Evolutionary conservation across 2,329 filamentous ascomycete genomes (phyloP), one percentile per base, ranked within the genome.

Genomic region (Aspergillus sp.): DNA sequence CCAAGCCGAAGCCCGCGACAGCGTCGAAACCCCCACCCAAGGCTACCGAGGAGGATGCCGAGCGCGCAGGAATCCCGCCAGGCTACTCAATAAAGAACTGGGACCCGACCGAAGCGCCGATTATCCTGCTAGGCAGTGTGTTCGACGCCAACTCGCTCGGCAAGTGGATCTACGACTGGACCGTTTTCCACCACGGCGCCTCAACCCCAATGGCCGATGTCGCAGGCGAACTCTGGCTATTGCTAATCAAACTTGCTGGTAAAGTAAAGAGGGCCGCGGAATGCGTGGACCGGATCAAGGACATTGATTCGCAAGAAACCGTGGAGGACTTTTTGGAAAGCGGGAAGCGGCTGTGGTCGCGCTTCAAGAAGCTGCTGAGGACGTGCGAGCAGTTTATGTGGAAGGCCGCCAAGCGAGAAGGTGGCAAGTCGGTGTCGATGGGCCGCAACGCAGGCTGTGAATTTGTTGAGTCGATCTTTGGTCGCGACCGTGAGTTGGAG

Each of bases 131-230:
- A 20, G 95, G 95, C 51, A 96, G 91, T 71, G 95, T 98, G 56
- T 98, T 98, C 71, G 95, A 98, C 72, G 91, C 93, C 70, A 97
- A 98, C 83, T 96, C 91, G 24, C 83, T 99, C 30, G 95, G 95
- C 70, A 97, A 97, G 79, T 99, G 95, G 95, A 96, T 99, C 71
- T 99, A 96, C 77, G 95, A 98, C 82, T 99, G 95, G 95, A 97
- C 95, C 17, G 91, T 97, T 63, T 96, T 91, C 79, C 88, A 89
- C 73, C 88, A 96, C 66, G 91, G 91, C 39, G 85, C 91, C 13
- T 85, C 85, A 41, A 91, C 89, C 11, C 90, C 92, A 51, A 90
- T 97, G 70, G 86, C 92, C 53, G 92, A 97, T 64, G 88, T 96
- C 76, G 93, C 95, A 2, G 95, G 93, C 66, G 93, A 98, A 70